Percentiles rank a stretch among this genome's conserved stretches.
phyloP scores from a whole-genome alignment of 2,329 filamentous ascomycete genomes.

The Trichoderma asperellum region DNA sequence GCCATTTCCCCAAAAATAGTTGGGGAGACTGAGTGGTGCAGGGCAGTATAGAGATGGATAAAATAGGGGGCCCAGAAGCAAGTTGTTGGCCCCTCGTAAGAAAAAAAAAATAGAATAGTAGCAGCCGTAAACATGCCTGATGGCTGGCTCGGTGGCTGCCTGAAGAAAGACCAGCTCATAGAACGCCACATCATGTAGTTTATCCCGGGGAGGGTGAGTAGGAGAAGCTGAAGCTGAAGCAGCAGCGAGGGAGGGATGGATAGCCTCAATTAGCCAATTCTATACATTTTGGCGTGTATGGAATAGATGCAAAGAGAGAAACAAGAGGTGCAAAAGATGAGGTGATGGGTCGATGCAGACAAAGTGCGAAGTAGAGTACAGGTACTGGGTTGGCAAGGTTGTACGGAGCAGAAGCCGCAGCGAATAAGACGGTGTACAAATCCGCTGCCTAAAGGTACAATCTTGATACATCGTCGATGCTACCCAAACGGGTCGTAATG shows the following conservation, averaged over 20 bases:
- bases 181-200: slow-evolving; percentile 9
- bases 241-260: background rate
- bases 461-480: slow-evolving; percentile 12
- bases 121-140: background rate
- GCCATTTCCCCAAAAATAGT: background rate
- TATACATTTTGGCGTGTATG: background rate
- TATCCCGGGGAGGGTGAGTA: background rate
- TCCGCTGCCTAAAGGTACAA: slow-evolving; percentile 20
- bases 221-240: background rate
- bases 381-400: background rate
- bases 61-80: background rate
- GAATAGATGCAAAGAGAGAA: slow-evolving; percentile 1
- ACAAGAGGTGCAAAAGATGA: slow-evolving; percentile 8
- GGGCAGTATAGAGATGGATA: background rate
- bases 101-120: background rate
- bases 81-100: background rate
- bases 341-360: slow-evolving; percentile 1
- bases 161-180: slow-evolving; percentile 2
- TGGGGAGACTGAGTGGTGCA: background rate
- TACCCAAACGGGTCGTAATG: slow-evolving; percentile 17
- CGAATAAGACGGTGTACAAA: slow-evolving; percentile 14
- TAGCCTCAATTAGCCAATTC: background rate
- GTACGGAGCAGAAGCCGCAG: background rate
- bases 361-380: slow-evolving; percentile 1
- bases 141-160: slow-evolving; percentile 6